These are phyloP conservation scores for Trypanosoma caninum DNA, from an alignment of 208 protist genomes.

Conservation along the genomic window DNA sequence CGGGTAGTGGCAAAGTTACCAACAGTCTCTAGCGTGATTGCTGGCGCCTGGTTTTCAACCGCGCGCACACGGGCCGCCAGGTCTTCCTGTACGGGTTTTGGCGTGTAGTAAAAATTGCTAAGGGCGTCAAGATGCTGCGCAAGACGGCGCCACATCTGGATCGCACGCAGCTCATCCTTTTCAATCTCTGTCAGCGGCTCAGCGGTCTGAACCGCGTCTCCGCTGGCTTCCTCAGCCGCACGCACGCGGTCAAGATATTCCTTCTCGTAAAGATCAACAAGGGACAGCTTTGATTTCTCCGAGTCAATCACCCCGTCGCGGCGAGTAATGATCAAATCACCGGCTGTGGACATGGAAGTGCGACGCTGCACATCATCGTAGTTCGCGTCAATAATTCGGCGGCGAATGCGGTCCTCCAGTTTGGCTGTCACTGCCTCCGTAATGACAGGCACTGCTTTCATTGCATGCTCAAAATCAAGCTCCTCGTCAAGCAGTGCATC, in stretches of 20 bases:
- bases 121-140: constrained; percentile 87
- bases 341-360: constrained; percentile 40
- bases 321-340: constrained; percentile 50
- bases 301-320: constrained; percentile 63
- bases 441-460: constrained; percentile 83
- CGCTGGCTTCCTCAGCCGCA: constrained; percentile 51
- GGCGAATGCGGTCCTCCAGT: constrained; percentile 87
- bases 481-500: constrained; percentile 85
- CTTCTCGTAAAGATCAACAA: constrained; percentile 93
- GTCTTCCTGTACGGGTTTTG: constrained; percentile 84
- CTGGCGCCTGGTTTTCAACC: constrained; percentile 77
- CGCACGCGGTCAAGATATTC: constrained; percentile 81
- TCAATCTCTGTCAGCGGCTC: constrained; percentile 89
- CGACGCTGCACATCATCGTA: constrained; percentile 84
- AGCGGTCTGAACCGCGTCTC: constrained; percentile 29
- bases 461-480: constrained; percentile 88
- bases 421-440: constrained; percentile 78
- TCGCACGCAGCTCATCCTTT: constrained; percentile 87
- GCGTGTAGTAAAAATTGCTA: constrained; percentile 91
- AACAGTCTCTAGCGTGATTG: constrained; percentile 78
- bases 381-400: constrained; percentile 69
- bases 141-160: constrained; percentile 90
- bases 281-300: constrained; percentile 86
- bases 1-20: constrained; percentile 82
- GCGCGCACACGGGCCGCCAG: constrained; percentile 84